Conservation (phyloP, 495 filamentous ascomycete genomes). For the Penicillium odoratum region DNA sequence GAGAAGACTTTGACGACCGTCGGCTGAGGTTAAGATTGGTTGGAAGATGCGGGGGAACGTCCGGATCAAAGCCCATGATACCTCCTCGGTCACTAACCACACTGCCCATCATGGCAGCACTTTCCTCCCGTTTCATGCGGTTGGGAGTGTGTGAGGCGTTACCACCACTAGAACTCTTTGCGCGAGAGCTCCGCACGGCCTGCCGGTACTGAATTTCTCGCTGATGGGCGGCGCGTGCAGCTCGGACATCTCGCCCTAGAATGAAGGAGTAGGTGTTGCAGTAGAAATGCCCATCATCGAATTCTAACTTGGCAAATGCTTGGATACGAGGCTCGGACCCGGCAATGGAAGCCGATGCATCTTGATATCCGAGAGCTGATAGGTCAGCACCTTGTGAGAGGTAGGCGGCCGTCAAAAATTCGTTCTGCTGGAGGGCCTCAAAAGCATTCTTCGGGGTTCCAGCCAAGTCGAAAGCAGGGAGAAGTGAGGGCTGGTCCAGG, state of each 20-base stretch:
- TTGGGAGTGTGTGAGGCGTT: slow-evolving; percentile 48
- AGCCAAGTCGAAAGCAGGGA: slow-evolving; percentile 40
- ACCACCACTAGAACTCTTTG: slow-evolving; percentile 50
- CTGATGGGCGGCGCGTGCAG: slow-evolving; percentile 51
- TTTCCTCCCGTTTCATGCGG: slow-evolving; percentile 48
- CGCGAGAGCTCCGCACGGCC: slow-evolving; percentile 40
- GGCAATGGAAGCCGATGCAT: slow-evolving; percentile 36
- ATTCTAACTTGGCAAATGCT: slow-evolving; percentile 70
- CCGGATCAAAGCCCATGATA: slow-evolving; percentile 57
- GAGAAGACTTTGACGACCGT: slow-evolving; percentile 50
- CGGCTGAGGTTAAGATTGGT: slow-evolving; percentile 42
- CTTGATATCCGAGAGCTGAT: slow-evolving; percentile 43
- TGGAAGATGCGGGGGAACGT: slow-evolving; percentile 44
- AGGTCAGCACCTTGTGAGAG: slow-evolving; percentile 42
- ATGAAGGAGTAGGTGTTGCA: slow-evolving; percentile 67
- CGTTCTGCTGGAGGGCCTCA: slow-evolving; percentile 43
- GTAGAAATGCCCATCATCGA: slow-evolving; percentile 71
- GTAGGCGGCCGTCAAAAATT: slow-evolving; percentile 43
- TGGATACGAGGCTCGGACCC: slow-evolving; percentile 53
- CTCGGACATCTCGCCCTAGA: slow-evolving; percentile 64
- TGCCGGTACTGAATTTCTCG: slow-evolving; percentile 47
- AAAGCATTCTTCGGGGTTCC: slow-evolving; percentile 36
- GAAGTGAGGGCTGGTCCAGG: slow-evolving; percentile 40
- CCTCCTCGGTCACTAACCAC: slow-evolving; percentile 61
- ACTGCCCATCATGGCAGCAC: slow-evolving; percentile 47